A percentile compares a stretch with the other conserved stretches of the same genome.
Conservation (phyloP, 2,329 filamentous ascomycete genomes). For the Davidsoniella eucalypti region DNA sequence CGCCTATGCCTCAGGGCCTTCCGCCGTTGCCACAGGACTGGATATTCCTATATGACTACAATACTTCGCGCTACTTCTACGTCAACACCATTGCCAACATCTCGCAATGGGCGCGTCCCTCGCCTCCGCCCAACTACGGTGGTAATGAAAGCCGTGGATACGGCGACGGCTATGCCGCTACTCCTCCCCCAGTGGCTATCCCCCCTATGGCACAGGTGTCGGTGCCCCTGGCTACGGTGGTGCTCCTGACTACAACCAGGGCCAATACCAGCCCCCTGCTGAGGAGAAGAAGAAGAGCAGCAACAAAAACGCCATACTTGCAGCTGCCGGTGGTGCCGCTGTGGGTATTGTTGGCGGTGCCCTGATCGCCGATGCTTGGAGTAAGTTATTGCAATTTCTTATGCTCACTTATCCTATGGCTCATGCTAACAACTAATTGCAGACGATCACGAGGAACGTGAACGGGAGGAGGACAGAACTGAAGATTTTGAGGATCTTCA, state of each 20-base stretch:
- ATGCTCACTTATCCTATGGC: no score
- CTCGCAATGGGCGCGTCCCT: conserved; percentile 47
- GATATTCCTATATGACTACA: conserved; percentile 45
- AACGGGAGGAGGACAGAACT: conserved; percentile 15
- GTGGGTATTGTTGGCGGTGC: conserved; percentile 41
- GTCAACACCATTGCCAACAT: conserved; percentile 43
- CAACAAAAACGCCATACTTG: conserved; percentile 38
- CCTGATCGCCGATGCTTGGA: conserved; percentile 37
- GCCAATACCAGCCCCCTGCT: conserved; percentile 14
- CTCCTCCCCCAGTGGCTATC: conserved; percentile 5
- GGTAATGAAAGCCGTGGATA: conserved; percentile 7
- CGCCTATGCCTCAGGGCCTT: conserved; percentile 17
- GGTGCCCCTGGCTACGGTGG: conserved; percentile 9
- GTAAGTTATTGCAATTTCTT: conserved; percentile 22
- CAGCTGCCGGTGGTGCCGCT: conserved; percentile 42
- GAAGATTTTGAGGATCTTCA: conserved; percentile 23
- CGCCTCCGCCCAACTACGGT: conserved; percentile 12
- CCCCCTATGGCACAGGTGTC: not conserved
- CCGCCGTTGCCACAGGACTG: conserved; percentile 44
- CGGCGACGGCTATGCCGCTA: conserved; percentile 3
- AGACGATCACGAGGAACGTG: conserved; percentile 8
- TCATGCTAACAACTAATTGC: not conserved
- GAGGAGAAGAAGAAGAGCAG: conserved; percentile 26
- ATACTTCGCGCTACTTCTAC: conserved; percentile 47
- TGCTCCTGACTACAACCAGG: conserved; percentile 15